Percentiles rank a stretch among this genome's conserved stretches.
phyloP scores from a whole-genome alignment of 139 green algal genomes.

The Chlamydomonas asymmetrica region DNA sequence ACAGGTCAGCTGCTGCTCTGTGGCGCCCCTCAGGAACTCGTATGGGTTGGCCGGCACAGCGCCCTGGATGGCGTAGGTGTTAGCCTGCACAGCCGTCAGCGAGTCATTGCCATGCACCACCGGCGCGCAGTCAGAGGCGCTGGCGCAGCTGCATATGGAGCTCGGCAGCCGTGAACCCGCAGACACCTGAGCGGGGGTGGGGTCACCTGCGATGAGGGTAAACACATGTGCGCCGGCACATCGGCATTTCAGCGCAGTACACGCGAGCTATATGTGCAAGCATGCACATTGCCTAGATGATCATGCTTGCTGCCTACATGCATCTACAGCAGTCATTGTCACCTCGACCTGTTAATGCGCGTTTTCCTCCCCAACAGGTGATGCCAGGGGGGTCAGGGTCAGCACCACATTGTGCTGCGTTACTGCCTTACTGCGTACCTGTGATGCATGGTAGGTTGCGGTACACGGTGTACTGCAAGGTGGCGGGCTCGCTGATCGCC shows the following conservation, averaged over 20 bases:
- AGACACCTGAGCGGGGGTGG: background rate
- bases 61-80: slow-evolving; percentile 18
- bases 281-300: too few relatives aligned
- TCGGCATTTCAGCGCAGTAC: too few relatives aligned
- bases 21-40: slow-evolving; percentile 8
- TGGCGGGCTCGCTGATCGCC: slow-evolving; percentile 29
- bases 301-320: too few relatives aligned
- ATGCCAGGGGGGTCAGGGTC: too few relatives aligned
- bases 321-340: too few relatives aligned
- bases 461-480: slow-evolving; percentile 42
- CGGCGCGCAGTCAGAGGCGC: slow-evolving; percentile 11
- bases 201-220: slow-evolving; percentile 29
- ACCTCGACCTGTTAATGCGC: too few relatives aligned
- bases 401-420: too few relatives aligned
- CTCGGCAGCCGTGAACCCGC: slow-evolving; percentile 4
- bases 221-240: too few relatives aligned
- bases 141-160: slow-evolving; percentile 15
- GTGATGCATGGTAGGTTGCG: slow-evolving; percentile 28
- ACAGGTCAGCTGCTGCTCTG: slow-evolving; percentile 20
- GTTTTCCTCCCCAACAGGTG: too few relatives aligned
- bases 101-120: slow-evolving; percentile 13
- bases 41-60: slow-evolving; percentile 38
- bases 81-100: slow-evolving; percentile 6
- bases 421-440: slow-evolving; percentile 4
- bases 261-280: too few relatives aligned